A percentile compares a stretch with the other conserved stretches of the same genome.
phyloP scores from a whole-genome alignment of 2,329 filamentous ascomycete genomes.

The Shiraia bambusicola region DNA sequence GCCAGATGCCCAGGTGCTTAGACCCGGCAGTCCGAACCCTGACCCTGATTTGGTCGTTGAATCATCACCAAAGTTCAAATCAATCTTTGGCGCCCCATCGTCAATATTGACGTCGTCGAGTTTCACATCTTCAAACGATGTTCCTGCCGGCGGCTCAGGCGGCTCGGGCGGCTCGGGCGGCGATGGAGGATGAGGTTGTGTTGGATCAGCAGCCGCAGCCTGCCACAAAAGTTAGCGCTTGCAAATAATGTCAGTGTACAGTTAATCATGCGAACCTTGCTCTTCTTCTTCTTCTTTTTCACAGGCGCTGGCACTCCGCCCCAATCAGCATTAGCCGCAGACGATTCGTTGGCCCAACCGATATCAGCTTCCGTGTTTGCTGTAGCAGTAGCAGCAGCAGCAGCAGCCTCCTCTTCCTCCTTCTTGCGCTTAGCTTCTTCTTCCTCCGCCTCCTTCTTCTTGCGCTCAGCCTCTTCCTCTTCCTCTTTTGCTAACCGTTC shows the following conservation, averaged over 20 bases:
- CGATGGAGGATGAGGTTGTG: constrained; percentile 32
- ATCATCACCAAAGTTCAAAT: constrained; percentile 48
- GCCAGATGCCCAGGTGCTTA: constrained; percentile 27
- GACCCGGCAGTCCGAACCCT: constrained; percentile 24
- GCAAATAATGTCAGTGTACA: constrained; percentile 32
- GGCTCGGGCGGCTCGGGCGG: constrained; percentile 3
- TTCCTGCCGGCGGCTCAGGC: constrained; percentile 36
- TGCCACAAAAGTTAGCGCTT: constrained; percentile 34
- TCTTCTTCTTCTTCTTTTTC: constrained; percentile 42
- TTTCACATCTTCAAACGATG: constrained; percentile 51
- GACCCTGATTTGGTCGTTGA: constrained; percentile 24
- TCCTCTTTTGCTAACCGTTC: constrained; percentile 42
- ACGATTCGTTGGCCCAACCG: constrained; percentile 32
- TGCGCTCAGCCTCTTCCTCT: constrained; percentile 43
- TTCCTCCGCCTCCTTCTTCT: constrained; percentile 36
- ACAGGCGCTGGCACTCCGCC: constrained; percentile 23
- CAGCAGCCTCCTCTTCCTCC: constrained; percentile 38
- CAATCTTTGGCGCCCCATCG: constrained; percentile 47
- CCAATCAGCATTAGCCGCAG: constrained; percentile 33
- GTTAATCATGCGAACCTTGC: constrained; percentile 42
- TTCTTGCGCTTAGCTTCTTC: constrained; percentile 39
- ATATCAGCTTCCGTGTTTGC: constrained; percentile 26
- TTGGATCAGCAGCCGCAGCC: constrained; percentile 27
- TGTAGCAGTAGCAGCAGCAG: constrained; percentile 31
- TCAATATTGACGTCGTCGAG: constrained; percentile 42